Evolutionary conservation across 1,284 basidiomycete species (phyloP), one percentile per base, ranked within the genome.

Genomic region (Tylopilus sp.): DNA sequence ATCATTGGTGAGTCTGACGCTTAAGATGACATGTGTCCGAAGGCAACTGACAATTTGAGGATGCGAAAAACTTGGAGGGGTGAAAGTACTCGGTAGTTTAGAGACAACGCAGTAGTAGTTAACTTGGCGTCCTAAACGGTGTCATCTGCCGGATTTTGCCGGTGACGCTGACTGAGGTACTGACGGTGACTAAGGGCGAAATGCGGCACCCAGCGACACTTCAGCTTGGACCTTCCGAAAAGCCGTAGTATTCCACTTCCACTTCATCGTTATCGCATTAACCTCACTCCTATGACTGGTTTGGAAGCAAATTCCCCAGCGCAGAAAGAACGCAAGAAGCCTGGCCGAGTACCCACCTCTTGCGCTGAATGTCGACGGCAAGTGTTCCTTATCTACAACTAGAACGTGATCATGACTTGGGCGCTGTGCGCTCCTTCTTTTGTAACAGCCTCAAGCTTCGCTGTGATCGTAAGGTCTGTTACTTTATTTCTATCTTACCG

Each of bases 311-410:
- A 60, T 18, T 16, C 29, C 36, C 51, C 61, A 7, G 62, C 54
- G 18, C 71, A 75, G 29, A 78, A 68, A 58, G 79, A 73, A 24
- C 73, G 82, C 57, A 79, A 81, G 63, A 82, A 83, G 61, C 85
- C 85, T 9, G 85, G 85, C 22, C 75, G 86, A 33, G 82, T 81
- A 16, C 89, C 90, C 9, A 90, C 91, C 15, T 89, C 89, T 24
- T 92, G 91, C 72, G 90, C 90, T 9, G 91, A 93, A 79, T 93
- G 91, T 76, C 82, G 91, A 68, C 81, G 86, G 86, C 86, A 64
- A 15, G 75, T 16, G 26, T 44, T 2, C 26, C 33, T n/a, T 36
- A 15, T 36, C n/a, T 36, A 15, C 26, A 18, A 16, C 24, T 29
- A 29, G n/a, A 29, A 19, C 24, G 12, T 16, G 18, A 29, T 29